Evolutionary conservation across 2,329 filamentous ascomycete species (phyloP).

Genomic region (Aspergillus novofumigatus): DNA sequence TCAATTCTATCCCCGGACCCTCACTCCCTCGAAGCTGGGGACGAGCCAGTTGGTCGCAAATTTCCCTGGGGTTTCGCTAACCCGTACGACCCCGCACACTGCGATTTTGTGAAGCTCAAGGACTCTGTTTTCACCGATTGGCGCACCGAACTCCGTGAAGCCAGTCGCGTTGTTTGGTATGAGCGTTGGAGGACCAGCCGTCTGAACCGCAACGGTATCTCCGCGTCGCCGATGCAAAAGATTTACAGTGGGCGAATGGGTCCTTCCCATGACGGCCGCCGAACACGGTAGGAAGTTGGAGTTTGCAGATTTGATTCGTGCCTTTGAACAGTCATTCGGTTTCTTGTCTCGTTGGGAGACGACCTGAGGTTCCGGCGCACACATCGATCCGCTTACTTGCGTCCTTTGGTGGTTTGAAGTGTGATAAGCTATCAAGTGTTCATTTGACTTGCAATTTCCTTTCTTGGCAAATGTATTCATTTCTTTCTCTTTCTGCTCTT

Average conservation of each 20-base stretch:
- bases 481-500: background rate
- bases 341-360: background rate
- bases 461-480: background rate
- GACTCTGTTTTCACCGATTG: constrained; percentile 92
- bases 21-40: constrained; percentile 59
- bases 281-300: constrained; percentile 15
- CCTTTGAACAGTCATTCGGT: background rate
- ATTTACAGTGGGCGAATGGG: constrained; percentile 27
- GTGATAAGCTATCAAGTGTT: background rate
- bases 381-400: background rate
- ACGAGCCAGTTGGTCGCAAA: constrained; percentile 65
- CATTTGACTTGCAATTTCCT: background rate
- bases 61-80: constrained; percentile 98
- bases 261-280: constrained; percentile 21
- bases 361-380: background rate
- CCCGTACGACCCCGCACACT: constrained; percentile 85
- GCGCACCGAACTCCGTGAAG: constrained; percentile 84
- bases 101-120: constrained; percentile 86
- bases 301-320: background rate
- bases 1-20: constrained; percentile 92
- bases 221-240: constrained; percentile 19
- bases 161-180: constrained; percentile 89
- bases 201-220: constrained; percentile 30
- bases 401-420: background rate
- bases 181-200: constrained; percentile 79